Evolutionary conservation across 192 early-diverging fungal species (phyloP).

Genomic region (Geranomyces michiganensis): DNA sequence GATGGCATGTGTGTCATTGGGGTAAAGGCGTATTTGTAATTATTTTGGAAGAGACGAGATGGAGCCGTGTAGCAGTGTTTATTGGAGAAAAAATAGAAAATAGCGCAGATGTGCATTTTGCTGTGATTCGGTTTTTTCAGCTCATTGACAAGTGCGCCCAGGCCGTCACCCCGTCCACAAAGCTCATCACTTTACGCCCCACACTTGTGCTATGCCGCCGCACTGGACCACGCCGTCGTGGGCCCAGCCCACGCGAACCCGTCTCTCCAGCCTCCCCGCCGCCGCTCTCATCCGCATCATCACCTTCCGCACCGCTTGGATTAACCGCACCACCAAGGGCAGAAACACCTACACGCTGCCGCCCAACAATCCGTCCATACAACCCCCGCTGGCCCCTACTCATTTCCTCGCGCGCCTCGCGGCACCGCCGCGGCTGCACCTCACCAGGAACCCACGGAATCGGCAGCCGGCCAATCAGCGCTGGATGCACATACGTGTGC

Average conservation of each 20-base stretch:
- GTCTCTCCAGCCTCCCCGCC: background rate
- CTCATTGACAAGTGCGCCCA: conserved; percentile 45
- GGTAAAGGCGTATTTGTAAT: too few species aligned
- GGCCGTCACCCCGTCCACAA: conserved; percentile 44
- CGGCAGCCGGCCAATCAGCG: conserved; percentile 54
- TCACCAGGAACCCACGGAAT: conserved; percentile 46
- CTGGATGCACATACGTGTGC: conserved; percentile 57
- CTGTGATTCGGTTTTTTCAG: background rate
- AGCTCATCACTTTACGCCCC: conserved; percentile 31
- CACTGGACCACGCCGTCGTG: background rate
- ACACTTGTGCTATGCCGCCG: conserved; percentile 15
- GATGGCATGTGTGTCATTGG: too few species aligned
- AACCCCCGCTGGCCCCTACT: conserved; percentile 26
- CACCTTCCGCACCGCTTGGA: too few species aligned
- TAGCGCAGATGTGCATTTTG: too few species aligned
- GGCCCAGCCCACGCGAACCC: too few species aligned
- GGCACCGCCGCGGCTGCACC: conserved; percentile 35
- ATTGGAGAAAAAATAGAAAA: too few species aligned
- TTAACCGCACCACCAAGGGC: conserved; percentile 11
- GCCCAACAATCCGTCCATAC: conserved; percentile 38
- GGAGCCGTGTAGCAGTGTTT: too few species aligned
- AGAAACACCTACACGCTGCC: conserved; percentile 38
- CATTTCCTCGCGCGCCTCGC: conserved; percentile 44
- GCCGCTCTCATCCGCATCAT: conserved; percentile 1
- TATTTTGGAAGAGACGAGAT: too few species aligned